Conservation (phyloP, 2,329 filamentous ascomycete species). For the Sclerotinia spermophila region DNA sequence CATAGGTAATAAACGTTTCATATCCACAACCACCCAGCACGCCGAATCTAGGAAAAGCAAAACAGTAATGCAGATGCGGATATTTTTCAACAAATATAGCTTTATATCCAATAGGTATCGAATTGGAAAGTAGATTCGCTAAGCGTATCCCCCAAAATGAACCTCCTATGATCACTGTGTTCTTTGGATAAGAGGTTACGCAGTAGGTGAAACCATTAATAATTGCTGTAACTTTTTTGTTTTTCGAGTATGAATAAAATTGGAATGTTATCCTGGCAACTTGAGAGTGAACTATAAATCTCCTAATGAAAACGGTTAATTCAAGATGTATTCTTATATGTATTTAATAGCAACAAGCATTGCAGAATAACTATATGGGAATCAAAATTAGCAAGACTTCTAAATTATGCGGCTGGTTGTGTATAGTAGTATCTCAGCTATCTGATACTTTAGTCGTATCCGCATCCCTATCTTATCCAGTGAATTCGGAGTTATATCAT, state of each 20-base stretch:
- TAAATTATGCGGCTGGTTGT: neutral
- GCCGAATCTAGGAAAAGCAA: neutral
- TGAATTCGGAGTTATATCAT: neutral
- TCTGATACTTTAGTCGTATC: neutral
- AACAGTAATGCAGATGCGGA: neutral
- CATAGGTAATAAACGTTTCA: neutral
- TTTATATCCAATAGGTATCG: neutral
- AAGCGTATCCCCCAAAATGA: neutral
- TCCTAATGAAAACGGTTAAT: neutral
- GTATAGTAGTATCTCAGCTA: neutral
- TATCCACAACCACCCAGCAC: neutral
- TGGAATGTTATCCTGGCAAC: neutral
- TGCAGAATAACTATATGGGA: neutral
- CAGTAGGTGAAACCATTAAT: neutral
- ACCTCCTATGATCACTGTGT: neutral
- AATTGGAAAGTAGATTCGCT: neutral
- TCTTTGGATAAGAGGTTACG: neutral
- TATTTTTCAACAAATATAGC: neutral
- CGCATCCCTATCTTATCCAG: neutral
- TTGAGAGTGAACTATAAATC: neutral
- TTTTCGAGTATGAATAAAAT: neutral
- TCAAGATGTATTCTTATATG: neutral
- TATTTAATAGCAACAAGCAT: neutral
- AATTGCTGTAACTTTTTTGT: neutral
- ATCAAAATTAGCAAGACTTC: too few species aligned